Base-by-base conservation (phyloP, 768 basidiomycete genomes). In the Collybia sp. region DNA sequence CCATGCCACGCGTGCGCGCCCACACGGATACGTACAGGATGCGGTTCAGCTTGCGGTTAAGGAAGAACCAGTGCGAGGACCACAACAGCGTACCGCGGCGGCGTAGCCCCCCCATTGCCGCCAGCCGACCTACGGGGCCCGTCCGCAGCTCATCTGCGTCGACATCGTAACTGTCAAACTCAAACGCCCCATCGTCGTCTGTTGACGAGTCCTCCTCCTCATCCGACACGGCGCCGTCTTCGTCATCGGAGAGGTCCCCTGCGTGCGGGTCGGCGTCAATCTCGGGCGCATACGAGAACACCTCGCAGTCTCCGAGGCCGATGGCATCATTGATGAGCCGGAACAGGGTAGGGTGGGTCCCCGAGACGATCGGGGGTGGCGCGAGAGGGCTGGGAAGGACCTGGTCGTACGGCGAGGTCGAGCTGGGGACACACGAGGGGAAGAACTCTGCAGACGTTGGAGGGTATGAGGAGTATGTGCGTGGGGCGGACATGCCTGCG, bases 61-160 rank as follows among this genome's bases (percentile, higher is more conserved):
- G 72, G 71, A 98, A 95, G 74, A 98, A 97, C 85, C 92, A 95
- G 62, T 95, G 91, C 10, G 90, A 91, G 30, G 90, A 93, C 94
- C 94, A 98, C 6, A 97, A 74, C 47, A 97, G 69, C 3, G 91
- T 86, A 13, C 91, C 90, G 15, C 80, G 76, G 51, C 83, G 78
- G 58, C 76, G 79, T 44, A 77, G 25, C 25, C 25, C 25, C 25
- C n/a, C n/a, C n/a, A n/a, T n/a, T n/a, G n/a, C n/a, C n/a, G n/a
- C n/a, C n/a, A n/a, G n/a, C n/a, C n/a, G n/a, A n/a, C n/a, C n/a
- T n/a, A n/a, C n/a, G n/a, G n/a, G n/a, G n/a, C n/a, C n/a, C n/a
- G n/a, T n/a, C n/a, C n/a, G n/a, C n/a, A n/a, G n/a, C n/a, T n/a
- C 54, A 69, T 62, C 53, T 79, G 25, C 82, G 56, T 88, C 86